Evolutionary conservation across 345 rosid genomes (phyloP), one percentile per base, ranked within the genome.

Genomic region (Balakata baccata): DNA sequence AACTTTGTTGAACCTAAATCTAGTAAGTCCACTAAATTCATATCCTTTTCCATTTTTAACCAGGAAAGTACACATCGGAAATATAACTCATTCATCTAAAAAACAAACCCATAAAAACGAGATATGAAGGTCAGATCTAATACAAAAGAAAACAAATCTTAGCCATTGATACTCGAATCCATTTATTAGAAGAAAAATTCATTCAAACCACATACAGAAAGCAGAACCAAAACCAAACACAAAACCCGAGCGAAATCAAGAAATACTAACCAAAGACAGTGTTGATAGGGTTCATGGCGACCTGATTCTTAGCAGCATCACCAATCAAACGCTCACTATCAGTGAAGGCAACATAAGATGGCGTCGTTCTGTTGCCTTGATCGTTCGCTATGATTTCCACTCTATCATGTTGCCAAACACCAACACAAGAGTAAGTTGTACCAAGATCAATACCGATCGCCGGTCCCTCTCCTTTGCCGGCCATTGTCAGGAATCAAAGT

Each of bases 301-400:
- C 84, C 73, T 77, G 84, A 68, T 81, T 81, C 78, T 81, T 81
- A 12, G 83, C 83, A 17, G 80, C 80, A 18, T 80, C 83, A 17
- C 83, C 83, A 17, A 80, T 76, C 68, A 80, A 60, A n/a, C 80
- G 70, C 75, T 81, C 84, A 3, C 81, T 37, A 16, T 81, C 81
- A 3, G 81, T 81, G 52, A 81, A 81, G 5, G 64, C 84, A 13
- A 81, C 84, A 56, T 80, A 80, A 47, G 83, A 80, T 7, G 83
- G 83, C 39, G 83, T 80, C 14, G 79, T 80, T 11, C 83, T 51
- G 70, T 80, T 80, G 13, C 83, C 83, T 41, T 80, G 83, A 39
- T 80, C 79, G 45, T 79, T 79, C 20, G 82, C 78, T 6, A 79
- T 79, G 50, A 79, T 79, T 23, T 79, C 82, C 3, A 80, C 82